Evolutionary conservation across 768 basidiomycete genomes (phyloP).

Genomic region (Suillus brevipes): DNA sequence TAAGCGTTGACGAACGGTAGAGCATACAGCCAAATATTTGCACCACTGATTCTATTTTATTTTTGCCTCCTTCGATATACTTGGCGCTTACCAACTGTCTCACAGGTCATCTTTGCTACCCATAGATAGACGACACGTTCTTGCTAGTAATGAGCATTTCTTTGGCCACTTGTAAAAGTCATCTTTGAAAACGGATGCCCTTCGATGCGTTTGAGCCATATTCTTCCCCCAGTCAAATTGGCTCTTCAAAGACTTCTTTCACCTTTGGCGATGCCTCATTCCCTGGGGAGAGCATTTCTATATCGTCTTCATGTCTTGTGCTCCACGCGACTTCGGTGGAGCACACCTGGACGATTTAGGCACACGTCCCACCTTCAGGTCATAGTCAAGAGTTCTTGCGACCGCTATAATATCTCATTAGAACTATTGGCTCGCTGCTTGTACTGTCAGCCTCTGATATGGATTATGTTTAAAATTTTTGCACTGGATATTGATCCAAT

Average conservation of each 20-base stretch:
- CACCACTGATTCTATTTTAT: conserved; percentile 52
- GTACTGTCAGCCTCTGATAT: not conserved
- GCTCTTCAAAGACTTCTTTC: conserved; percentile 17
- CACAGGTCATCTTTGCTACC: not conserved
- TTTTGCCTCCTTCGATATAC: not conserved
- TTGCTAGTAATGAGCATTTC: not conserved
- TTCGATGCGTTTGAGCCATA: not conserved
- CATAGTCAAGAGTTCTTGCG: not conserved
- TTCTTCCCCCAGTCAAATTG: conserved; percentile 31
- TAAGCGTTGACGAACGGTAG: conserved; percentile 62
- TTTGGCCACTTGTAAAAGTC: not conserved
- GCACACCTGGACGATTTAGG: not conserved
- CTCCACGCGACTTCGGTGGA: not conserved
- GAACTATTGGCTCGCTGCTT: not conserved
- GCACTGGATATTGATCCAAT: no score
- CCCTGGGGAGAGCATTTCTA: conserved; percentile 30
- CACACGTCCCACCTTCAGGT: not conserved
- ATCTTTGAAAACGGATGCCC: not conserved
- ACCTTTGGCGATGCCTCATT: conserved; percentile 33
- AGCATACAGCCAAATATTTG: conserved; percentile 69
- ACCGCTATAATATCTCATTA: not conserved
- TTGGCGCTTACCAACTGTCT: not conserved
- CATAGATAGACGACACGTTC: not conserved
- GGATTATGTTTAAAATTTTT: no score
- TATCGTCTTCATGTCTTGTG: conserved; percentile 9